phyloP scores from a whole-genome alignment of 2,329 filamentous ascomycete genomes.

The Verticillium albo-atrum region DNA sequence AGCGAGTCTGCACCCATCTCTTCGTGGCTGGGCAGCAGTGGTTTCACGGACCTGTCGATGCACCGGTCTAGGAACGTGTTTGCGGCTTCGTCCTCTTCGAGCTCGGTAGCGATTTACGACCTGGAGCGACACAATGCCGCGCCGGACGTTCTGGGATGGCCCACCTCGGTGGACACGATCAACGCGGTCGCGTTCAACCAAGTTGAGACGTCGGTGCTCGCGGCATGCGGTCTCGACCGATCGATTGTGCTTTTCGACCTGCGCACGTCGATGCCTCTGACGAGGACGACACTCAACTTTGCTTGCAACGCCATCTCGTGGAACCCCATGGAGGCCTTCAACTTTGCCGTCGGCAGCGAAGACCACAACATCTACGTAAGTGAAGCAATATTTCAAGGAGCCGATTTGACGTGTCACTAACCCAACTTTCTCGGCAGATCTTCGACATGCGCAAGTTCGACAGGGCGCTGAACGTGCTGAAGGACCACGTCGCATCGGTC shows the following conservation, averaged over 20 bases:
- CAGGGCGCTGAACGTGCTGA: constrained; percentile 82
- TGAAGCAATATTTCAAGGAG: too few relatives aligned
- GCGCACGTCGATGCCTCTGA: constrained; percentile 76
- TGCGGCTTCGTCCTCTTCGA: constrained; percentile 71
- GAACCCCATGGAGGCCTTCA: constrained; percentile 97
- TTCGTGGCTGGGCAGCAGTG: constrained; percentile 62
- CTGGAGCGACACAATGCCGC: constrained; percentile 75
- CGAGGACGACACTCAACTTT: constrained; percentile 76
- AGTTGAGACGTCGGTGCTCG: constrained; percentile 86
- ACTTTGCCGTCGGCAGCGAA: constrained; percentile 89
- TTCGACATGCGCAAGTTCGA: constrained; percentile 94
- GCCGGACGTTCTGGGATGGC: constrained; percentile 81
- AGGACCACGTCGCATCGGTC: constrained; percentile 83
- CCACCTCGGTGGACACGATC: constrained; percentile 85
- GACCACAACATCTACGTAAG: constrained; percentile 71
- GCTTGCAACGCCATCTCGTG: constrained; percentile 80
- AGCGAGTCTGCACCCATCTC: constrained; percentile 67
- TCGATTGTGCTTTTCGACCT: constrained; percentile 89
- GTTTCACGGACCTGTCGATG: constrained; percentile 72
- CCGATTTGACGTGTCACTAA: not conserved
- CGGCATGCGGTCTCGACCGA: constrained; percentile 78
- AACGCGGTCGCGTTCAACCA: constrained; percentile 87
- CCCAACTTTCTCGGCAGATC: constrained; percentile 32
- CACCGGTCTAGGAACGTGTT: constrained; percentile 77
- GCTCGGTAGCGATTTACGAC: constrained; percentile 83